Evolutionary conservation across 78 protist species (phyloP).

Genomic region (Planoprotostelium fungivorum): DNA sequence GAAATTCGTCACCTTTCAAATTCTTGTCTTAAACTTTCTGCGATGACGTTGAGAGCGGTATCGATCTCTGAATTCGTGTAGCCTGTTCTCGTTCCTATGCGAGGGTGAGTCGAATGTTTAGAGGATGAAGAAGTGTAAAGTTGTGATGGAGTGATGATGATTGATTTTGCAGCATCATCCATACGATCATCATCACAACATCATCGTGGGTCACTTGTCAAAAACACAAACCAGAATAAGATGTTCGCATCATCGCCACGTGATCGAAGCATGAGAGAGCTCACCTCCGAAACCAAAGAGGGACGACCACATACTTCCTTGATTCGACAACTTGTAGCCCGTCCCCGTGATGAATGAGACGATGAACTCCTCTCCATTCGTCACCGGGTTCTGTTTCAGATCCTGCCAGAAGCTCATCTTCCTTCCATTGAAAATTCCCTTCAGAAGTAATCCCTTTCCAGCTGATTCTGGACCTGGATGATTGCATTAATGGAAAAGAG

Average conservation of each 20-base stretch:
- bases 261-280: no score
- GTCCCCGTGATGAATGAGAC: neutral
- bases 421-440: neutral
- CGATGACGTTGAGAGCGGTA: neutral
- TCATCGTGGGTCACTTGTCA: no score
- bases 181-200: no score
- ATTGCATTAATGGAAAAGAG: neutral
- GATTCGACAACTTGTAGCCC: neutral
- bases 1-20: neutral
- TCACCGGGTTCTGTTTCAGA: neutral
- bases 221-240: no score
- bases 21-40: neutral
- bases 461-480: neutral
- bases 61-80: neutral
- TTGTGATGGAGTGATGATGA: no score
- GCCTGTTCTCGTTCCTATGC: neutral
- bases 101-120: no score
- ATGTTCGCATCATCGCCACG: no score
- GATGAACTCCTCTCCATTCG: neutral
- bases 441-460: neutral
- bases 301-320: neutral
- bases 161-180: no score
- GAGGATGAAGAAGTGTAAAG: no score
- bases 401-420: neutral
- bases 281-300: neutral